A percentile compares a stretch with the other conserved stretches of the same genome.
These are phyloP conservation scores for Hymenoscyphus fraxineus DNA, from an alignment of 2,329 filamentous ascomycete species.

Conservation along the genomic window DNA sequence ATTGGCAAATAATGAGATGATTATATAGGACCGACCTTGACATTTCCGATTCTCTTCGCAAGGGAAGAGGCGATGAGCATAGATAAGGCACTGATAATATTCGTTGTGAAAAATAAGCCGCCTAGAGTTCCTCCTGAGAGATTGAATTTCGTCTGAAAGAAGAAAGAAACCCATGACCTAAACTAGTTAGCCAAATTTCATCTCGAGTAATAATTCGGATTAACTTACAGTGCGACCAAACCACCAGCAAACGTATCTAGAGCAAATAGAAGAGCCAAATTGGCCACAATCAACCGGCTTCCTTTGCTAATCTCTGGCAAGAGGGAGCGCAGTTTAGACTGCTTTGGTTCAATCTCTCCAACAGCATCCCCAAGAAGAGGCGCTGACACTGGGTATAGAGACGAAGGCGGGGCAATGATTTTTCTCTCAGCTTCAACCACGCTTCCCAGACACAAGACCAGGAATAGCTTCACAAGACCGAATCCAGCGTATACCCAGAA, in stretches of 20 bases:
- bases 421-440: constrained; percentile 39
- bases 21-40: constrained; percentile 47
- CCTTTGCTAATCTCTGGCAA: constrained; percentile 55
- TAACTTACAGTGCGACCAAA: constrained; percentile 57
- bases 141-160: constrained; percentile 47
- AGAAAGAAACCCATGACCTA: constrained; percentile 57
- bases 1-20: too few relatives aligned
- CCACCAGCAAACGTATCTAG: constrained; percentile 69
- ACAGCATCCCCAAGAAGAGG: constrained; percentile 28
- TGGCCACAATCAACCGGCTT: constrained; percentile 52
- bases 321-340: constrained; percentile 33
- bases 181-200: constrained; percentile 36
- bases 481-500: constrained; percentile 56
- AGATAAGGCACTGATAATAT: constrained; percentile 48
- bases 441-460: constrained; percentile 48
- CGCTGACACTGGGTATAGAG: constrained; percentile 27
- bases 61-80: constrained; percentile 52
- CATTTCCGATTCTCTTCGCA: constrained; percentile 55
- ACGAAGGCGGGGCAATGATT: constrained; percentile 11
- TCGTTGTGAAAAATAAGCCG: constrained; percentile 52
- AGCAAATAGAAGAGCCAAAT: constrained; percentile 64
- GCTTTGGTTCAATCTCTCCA: constrained; percentile 20
- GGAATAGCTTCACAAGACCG: constrained; percentile 53
- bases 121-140: constrained; percentile 50
- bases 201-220: background rate